A percentile compares a stretch with the other conserved stretches of the same genome.
Conservation (phyloP, 768 basidiomycete genomes). For the Rhodotorula taiwanensis region DNA sequence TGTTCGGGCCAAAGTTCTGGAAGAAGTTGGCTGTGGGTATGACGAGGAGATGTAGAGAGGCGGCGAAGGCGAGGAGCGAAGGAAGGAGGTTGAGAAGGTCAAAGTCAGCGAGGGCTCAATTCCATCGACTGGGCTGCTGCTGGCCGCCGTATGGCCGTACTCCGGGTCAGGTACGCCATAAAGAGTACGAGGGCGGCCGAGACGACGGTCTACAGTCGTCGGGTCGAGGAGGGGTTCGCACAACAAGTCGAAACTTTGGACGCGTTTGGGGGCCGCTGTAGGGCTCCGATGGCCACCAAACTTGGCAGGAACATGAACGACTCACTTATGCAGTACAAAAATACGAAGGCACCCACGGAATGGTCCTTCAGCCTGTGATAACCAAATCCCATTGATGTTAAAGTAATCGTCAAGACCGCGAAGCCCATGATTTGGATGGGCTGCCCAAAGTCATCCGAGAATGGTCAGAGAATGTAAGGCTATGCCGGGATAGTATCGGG, state of each 20-base stretch:
- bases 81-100: conserved; percentile 57
- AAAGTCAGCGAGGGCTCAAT: too few species aligned
- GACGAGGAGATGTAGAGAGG: too few species aligned
- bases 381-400: conserved; percentile 43
- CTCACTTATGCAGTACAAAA: conserved; percentile 60
- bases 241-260: too few species aligned
- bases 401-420: conserved; percentile 49
- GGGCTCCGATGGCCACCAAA: too few species aligned
- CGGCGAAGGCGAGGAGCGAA: neutral
- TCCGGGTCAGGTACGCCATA: too few species aligned
- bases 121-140: too few species aligned
- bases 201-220: conserved; percentile 54
- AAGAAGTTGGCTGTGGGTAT: conserved; percentile 34
- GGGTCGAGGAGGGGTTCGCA: conserved; percentile 35
- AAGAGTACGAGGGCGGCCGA: too few species aligned
- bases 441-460: neutral
- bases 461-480: conserved; percentile 15
- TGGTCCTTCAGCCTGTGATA: conserved; percentile 48
- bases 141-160: too few species aligned
- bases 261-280: too few species aligned
- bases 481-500: too few species aligned
- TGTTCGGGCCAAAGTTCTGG: conserved; percentile 40
- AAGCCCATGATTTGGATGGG: conserved; percentile 69
- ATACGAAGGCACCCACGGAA: conserved; percentile 58
- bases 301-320: too few species aligned